These are phyloP conservation scores for Trichoderma citrinoviride DNA, from an alignment of 2,329 filamentous ascomycete species.

Conservation along the genomic window DNA sequence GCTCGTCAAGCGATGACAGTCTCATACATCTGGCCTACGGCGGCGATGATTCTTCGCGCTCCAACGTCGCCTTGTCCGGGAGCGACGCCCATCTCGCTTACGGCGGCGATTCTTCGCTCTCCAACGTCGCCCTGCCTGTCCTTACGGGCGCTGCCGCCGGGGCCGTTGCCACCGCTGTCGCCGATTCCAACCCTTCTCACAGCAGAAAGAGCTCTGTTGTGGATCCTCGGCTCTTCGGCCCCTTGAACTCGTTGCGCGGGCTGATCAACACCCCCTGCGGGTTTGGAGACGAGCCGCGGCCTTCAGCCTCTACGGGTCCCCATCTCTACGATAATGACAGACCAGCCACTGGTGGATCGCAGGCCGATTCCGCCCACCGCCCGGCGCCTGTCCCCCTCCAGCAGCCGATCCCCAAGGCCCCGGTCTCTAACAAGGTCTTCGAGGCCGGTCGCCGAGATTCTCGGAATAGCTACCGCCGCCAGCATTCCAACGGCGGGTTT, in stretches of 20 bases:
- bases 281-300: constrained; percentile 41
- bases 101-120: constrained; percentile 27
- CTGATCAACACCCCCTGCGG: constrained; percentile 55
- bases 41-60: constrained; percentile 23
- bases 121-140: constrained; percentile 28
- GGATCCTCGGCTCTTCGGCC: constrained; percentile 58
- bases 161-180: constrained; percentile 26
- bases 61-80: constrained; percentile 28
- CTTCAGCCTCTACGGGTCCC: constrained; percentile 50
- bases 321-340: constrained; percentile 57
- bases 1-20: constrained; percentile 39
- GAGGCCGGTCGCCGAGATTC: constrained; percentile 43
- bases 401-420: constrained; percentile 76
- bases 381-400: constrained; percentile 69
- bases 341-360: constrained; percentile 47
- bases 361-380: constrained; percentile 43
- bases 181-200: constrained; percentile 22
- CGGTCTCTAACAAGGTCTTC: constrained; percentile 68
- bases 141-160: constrained; percentile 42
- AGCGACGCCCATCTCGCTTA: constrained; percentile 35
- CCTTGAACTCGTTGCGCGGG: constrained; percentile 59
- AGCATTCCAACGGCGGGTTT: constrained; percentile 39
- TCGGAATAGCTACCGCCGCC: constrained; percentile 32
- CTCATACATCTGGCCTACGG: constrained; percentile 43
- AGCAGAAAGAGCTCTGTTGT: constrained; percentile 50